phyloP scores from a whole-genome alignment of 352 stramenopile genomes.

The Peronospora belbahrii region DNA sequence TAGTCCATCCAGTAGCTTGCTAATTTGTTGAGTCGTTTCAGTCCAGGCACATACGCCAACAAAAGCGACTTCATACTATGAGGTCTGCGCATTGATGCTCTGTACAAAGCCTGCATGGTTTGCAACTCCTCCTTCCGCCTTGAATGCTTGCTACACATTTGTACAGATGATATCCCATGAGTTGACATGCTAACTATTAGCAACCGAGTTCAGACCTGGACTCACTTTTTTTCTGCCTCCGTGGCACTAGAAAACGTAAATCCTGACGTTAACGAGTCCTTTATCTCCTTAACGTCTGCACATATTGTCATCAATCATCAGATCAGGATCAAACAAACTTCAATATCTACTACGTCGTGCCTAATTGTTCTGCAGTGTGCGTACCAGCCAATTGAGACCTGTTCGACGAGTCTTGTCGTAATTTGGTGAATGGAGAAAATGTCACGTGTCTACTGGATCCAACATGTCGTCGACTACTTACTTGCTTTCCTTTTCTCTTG shows the following conservation, averaged over 20 bases:
- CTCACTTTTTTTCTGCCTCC: conserved; percentile 27
- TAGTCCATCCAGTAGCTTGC: conserved; percentile 28
- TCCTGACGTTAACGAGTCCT: conserved; percentile 21
- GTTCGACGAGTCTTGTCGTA: conserved; percentile 15
- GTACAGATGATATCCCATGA: not conserved
- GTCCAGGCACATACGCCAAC: conserved; percentile 27
- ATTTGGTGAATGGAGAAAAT: conserved; percentile 72
- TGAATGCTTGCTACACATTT: conserved; percentile 18
- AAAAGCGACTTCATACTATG: conserved; percentile 35
- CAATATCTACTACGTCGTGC: not conserved
- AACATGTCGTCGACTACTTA: conserved; percentile 23
- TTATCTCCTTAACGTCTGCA: conserved; percentile 13
- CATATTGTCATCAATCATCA: not conserved
- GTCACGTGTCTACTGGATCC: conserved; percentile 41
- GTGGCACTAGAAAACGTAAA: conserved; percentile 36
- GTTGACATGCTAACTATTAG: not conserved
- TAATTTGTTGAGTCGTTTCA: conserved; percentile 28
- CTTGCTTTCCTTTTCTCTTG: conserved; percentile 12
- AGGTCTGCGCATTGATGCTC: conserved; percentile 30
- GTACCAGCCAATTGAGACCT: conserved; percentile 14
- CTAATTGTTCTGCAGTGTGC: not conserved
- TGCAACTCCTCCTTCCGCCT: conserved; percentile 39
- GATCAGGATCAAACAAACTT: no score
- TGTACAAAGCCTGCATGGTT: conserved; percentile 39
- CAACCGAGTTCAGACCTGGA: not conserved